phyloP scores from a whole-genome alignment of 148 eudicot species.

The Polygonum maritimum region DNA sequence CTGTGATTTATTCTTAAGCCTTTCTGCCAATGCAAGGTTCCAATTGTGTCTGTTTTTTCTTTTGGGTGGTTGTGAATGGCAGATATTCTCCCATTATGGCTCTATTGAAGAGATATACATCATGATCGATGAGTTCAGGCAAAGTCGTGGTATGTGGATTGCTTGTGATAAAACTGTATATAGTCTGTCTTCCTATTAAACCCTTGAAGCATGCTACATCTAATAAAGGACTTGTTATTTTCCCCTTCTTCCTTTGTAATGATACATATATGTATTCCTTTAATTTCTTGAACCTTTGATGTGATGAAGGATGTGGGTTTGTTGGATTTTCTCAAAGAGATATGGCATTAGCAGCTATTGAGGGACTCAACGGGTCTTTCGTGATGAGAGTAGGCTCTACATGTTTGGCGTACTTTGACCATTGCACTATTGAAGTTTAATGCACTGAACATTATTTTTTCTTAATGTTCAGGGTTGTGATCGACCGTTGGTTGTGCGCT shows the following conservation, averaged over 20 bases:
- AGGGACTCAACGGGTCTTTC: slow-evolving; percentile 63
- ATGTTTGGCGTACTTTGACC: slow-evolving; percentile 13
- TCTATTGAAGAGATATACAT: slow-evolving; percentile 58
- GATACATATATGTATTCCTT: background rate
- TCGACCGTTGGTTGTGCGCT: slow-evolving; percentile 70
- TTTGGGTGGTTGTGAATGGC: slow-evolving; percentile 3
- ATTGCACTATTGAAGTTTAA: background rate
- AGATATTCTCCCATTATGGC: slow-evolving; percentile 84
- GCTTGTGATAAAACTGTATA: slow-evolving; percentile 9
- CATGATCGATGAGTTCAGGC: slow-evolving; percentile 52
- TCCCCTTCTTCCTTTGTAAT: background rate
- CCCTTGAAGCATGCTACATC: slow-evolving; percentile 1
- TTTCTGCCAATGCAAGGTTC: background rate
- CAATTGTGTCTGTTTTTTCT: slow-evolving; percentile 6
- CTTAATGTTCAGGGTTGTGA: slow-evolving; percentile 63
- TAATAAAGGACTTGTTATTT: background rate
- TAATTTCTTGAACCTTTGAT: slow-evolving; percentile 10
- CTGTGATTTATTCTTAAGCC: background rate
- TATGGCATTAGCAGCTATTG: slow-evolving; percentile 93
- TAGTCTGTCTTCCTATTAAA: background rate
- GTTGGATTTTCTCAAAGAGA: slow-evolving; percentile 60
- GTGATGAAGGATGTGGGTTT: slow-evolving; percentile 62
- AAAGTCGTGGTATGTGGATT: slow-evolving; percentile 61
- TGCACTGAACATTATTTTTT: background rate
- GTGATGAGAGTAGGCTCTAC: slow-evolving; percentile 58